Evolutionary conservation across 2,329 filamentous ascomycete species (phyloP).

Genomic region (Parascedosporium putredinis): DNA sequence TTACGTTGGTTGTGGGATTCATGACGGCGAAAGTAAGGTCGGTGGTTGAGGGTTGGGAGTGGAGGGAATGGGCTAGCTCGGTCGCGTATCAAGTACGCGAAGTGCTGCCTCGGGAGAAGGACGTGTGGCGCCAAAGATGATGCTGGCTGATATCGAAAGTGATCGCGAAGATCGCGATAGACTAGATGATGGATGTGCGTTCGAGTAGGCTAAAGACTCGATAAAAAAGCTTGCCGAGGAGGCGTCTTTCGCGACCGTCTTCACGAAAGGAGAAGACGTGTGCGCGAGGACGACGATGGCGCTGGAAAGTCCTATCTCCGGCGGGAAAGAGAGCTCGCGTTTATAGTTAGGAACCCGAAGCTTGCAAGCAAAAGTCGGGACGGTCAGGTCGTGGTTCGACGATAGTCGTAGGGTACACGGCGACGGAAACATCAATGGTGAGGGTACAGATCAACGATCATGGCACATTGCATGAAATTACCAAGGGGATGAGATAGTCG

Average conservation of each 20-base stretch:
- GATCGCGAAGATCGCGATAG: neutral
- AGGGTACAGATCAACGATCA: slow-evolving; percentile 8
- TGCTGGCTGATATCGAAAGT: too few species aligned
- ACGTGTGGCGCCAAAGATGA: neutral
- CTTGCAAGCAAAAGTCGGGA: neutral
- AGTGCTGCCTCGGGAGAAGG: neutral
- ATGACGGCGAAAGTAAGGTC: slow-evolving; percentile 21
- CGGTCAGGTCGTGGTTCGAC: slow-evolving; percentile 10
- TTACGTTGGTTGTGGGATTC: slow-evolving; percentile 41
- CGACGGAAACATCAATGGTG: slow-evolving; percentile 12
- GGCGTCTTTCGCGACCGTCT: neutral
- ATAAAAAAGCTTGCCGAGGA: neutral
- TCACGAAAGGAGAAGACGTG: neutral
- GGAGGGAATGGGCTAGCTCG: neutral
- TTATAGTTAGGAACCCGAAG: neutral
- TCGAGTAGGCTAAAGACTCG: too few species aligned
- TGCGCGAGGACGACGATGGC: neutral
- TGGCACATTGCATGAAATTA: slow-evolving; percentile 7
- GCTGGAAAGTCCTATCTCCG: neutral
- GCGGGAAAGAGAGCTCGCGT: neutral
- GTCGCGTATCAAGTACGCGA: neutral
- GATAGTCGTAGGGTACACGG: slow-evolving; percentile 10
- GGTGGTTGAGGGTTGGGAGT: neutral
- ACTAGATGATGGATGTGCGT: neutral
- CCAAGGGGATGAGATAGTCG: slow-evolving; percentile 9